These are phyloP conservation scores for Platismatia glauca DNA, from an alignment of 495 filamentous ascomycete species.

Conservation along the genomic window DNA sequence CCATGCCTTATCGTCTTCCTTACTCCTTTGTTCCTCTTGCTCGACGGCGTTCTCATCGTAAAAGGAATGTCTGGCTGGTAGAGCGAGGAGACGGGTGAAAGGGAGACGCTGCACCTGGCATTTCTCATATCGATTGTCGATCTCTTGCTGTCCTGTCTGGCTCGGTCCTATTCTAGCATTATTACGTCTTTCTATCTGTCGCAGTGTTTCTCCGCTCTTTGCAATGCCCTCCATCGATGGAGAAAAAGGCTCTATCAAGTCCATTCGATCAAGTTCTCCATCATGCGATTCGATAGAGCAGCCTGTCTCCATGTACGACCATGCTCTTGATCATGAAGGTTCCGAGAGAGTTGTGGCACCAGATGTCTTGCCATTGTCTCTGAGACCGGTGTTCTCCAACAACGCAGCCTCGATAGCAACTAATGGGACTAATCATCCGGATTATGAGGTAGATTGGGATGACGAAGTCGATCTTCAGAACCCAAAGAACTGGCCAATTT, in stretches of 20 bases:
- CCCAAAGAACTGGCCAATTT: constrained; percentile 66
- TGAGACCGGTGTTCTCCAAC: constrained; percentile 27
- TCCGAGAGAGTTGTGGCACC: constrained; percentile 21
- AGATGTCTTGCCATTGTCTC: constrained; percentile 22
- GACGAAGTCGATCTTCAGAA: constrained; percentile 55
- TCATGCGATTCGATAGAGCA: constrained; percentile 2
- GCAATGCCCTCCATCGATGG: constrained; percentile 3
- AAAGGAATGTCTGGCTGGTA: neutral
- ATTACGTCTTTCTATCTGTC: neutral
- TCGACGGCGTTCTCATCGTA: neutral
- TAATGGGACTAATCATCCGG: constrained; percentile 50
- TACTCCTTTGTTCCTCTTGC: neutral
- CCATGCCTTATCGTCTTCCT: neutral
- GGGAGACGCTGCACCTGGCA: neutral
- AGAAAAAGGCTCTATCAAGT: constrained; percentile 5
- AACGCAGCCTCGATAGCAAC: constrained; percentile 48
- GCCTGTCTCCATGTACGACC: neutral
- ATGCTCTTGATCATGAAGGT: neutral
- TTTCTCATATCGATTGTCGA: neutral
- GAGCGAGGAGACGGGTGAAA: neutral
- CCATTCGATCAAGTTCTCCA: neutral
- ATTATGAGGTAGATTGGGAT: constrained; percentile 69
- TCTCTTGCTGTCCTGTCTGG: neutral
- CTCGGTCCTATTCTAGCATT: neutral
- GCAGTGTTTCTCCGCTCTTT: neutral